Percentiles rank a stretch among this genome's conserved stretches.
phyloP scores from a whole-genome alignment of 441 rosid genomes.

The California macrophylla region DNA sequence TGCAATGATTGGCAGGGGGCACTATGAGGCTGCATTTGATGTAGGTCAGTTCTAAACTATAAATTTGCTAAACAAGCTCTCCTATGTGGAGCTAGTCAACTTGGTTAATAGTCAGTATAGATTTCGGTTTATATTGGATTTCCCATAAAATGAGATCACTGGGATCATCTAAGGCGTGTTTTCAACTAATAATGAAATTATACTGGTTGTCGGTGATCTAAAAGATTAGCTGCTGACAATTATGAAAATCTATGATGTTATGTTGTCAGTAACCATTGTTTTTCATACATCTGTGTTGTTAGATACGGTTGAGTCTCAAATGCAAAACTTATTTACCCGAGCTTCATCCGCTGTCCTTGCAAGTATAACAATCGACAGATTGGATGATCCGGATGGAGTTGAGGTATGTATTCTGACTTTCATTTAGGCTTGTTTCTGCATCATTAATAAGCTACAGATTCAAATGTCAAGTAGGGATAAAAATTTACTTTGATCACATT shows the following conservation, averaged over 20 bases:
- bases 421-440: conserved; percentile 2
- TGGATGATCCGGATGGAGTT: conserved; percentile 49
- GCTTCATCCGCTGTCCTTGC: conserved; percentile 53
- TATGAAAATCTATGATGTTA: not conserved
- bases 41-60: conserved; percentile 37
- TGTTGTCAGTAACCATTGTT: not conserved
- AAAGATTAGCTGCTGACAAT: not conserved
- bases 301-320: conserved; percentile 54
- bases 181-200: not conserved
- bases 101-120: not conserved
- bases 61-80: not conserved
- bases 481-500: not conserved
- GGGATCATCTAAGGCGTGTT: not conserved
- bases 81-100: not conserved
- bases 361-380: conserved; percentile 40
- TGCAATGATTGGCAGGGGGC: conserved; percentile 60
- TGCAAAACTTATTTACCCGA: conserved; percentile 42
- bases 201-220: not conserved
- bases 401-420: conserved; percentile 46
- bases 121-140: not conserved
- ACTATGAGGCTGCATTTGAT: conserved; percentile 54
- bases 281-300: conserved; percentile 20
- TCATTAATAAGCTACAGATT: conserved; percentile 5
- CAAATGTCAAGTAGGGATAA: no score
- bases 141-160: no score